phyloP scores from a whole-genome alignment of 805 yeast species.

The Saturnispora ahearnii region DNA sequence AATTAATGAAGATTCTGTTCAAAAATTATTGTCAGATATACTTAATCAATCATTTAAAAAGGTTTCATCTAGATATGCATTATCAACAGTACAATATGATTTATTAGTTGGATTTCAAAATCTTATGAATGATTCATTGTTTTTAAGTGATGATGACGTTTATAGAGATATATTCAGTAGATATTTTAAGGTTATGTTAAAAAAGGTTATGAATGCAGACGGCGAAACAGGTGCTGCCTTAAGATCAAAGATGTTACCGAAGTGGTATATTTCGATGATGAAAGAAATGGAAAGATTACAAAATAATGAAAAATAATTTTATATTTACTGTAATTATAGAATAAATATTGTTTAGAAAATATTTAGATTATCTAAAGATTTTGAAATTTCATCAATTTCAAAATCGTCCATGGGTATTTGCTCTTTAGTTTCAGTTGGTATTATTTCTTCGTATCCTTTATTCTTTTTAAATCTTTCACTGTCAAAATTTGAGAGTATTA shows the following conservation, averaged over 20 bases:
- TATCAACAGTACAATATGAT: slow-evolving; percentile 47
- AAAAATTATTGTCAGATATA: slow-evolving; percentile 28
- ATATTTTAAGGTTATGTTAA: slow-evolving; percentile 24
- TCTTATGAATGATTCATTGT: slow-evolving; percentile 23
- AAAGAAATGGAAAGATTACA: slow-evolving; percentile 9
- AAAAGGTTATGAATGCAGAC: slow-evolving; percentile 23
- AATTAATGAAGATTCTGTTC: slow-evolving; percentile 11
- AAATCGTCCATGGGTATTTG: background rate
- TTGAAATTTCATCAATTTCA: background rate
- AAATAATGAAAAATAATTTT: background rate
- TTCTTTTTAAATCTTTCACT: no score
- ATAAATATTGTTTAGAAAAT: background rate
- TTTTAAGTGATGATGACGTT: slow-evolving; percentile 20
- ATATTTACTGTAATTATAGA: background rate
- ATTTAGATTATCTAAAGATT: background rate
- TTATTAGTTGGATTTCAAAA: slow-evolving; percentile 32
- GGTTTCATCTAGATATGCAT: slow-evolving; percentile 39
- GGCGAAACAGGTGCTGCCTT: slow-evolving; percentile 18
- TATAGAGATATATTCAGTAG: slow-evolving; percentile 24
- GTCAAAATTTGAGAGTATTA: no score
- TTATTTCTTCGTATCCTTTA: background rate
- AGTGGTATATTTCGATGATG: slow-evolving; percentile 9
- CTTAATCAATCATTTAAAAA: slow-evolving; percentile 35
- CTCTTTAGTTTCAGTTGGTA: background rate
- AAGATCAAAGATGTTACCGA: slow-evolving; percentile 24